Percentiles rank a stretch among this genome's conserved stretches.
phyloP scores from a whole-genome alignment of 2,329 filamentous ascomycete genomes.

The Lachnellula hyalina region DNA sequence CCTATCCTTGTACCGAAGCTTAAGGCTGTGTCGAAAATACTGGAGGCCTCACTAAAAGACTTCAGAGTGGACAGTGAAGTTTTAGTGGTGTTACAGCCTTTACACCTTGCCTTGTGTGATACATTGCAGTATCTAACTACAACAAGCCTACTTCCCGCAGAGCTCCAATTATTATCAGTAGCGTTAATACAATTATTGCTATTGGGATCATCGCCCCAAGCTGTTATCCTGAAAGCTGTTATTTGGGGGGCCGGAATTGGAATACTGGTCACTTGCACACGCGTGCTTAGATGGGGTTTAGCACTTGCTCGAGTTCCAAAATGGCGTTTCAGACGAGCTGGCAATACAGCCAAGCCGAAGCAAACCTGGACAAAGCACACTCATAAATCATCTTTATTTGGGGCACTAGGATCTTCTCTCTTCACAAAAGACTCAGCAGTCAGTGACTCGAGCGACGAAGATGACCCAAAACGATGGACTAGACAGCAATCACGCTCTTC shows the following conservation, averaged over 20 bases:
- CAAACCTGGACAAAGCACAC: slow-evolving; percentile 5
- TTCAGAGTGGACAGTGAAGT: slow-evolving; percentile 31
- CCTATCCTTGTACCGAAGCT: slow-evolving; percentile 45
- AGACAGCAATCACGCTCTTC: not conserved
- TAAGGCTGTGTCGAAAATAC: not conserved
- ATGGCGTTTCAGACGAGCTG: slow-evolving; percentile 72
- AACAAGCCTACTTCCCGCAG: slow-evolving; percentile 79
- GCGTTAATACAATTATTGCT: slow-evolving; percentile 77
- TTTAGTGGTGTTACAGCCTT: slow-evolving; percentile 63
- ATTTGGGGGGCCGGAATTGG: slow-evolving; percentile 79
- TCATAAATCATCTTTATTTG: slow-evolving; percentile 13
- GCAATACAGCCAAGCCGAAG: slow-evolving; percentile 5
- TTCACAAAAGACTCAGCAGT: slow-evolving; percentile 15
- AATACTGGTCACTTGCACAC: slow-evolving; percentile 66
- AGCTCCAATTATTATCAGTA: slow-evolving; percentile 81
- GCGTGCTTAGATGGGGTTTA: slow-evolving; percentile 77
- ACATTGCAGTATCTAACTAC: slow-evolving; percentile 77
- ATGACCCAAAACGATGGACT: slow-evolving; percentile 6
- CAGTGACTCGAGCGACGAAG: slow-evolving; percentile 24
- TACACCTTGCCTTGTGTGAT: slow-evolving; percentile 72
- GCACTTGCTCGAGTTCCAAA: slow-evolving; percentile 80
- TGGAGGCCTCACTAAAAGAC: slow-evolving; percentile 20
- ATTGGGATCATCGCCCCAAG: slow-evolving; percentile 74
- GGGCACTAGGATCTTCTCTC: slow-evolving; percentile 12
- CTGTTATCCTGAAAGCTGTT: slow-evolving; percentile 76